These are phyloP conservation scores for Podaxis sp. DNA, from an alignment of 768 basidiomycete genomes.

Conservation along the genomic window DNA sequence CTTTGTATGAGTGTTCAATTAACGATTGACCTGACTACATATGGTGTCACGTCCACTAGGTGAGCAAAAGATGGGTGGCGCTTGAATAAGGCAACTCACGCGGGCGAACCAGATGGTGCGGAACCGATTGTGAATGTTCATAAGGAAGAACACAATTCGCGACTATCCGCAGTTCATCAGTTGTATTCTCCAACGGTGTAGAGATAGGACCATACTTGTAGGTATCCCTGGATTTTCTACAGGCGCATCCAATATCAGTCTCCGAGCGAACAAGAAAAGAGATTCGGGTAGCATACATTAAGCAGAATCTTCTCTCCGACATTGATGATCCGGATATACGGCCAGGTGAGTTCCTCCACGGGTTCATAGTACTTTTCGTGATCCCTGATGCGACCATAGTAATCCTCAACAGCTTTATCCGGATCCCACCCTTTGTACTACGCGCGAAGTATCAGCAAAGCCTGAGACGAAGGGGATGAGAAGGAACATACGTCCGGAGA, in stretches of 20 bases:
- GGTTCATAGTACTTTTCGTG: slow-evolving; percentile 90
- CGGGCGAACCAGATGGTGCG: slow-evolving; percentile 96
- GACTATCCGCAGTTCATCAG: slow-evolving; percentile 45
- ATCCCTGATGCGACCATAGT: slow-evolving; percentile 81
- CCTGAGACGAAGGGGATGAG: not conserved
- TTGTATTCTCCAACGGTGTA: no score
- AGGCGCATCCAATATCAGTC: not conserved
- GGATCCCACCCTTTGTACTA: slow-evolving; percentile 94
- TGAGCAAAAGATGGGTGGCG: not conserved
- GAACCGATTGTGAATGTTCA: slow-evolving; percentile 97
- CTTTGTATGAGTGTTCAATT: slow-evolving; percentile 98
- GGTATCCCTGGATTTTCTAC: slow-evolving; percentile 83
- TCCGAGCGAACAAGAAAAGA: not conserved
- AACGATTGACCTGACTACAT: slow-evolving; percentile 92
- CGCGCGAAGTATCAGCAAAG: slow-evolving; percentile 3
- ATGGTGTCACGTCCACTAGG: not conserved
- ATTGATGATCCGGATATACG: slow-evolving; percentile 92
- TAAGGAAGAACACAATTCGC: slow-evolving; percentile 95
- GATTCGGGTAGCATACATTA: slow-evolving; percentile 51
- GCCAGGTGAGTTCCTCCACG: slow-evolving; percentile 86
- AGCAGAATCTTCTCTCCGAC: slow-evolving; percentile 96
- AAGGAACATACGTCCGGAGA: slow-evolving; percentile 81
- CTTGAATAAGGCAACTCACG: slow-evolving; percentile 40
- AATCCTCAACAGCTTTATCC: slow-evolving; percentile 88
- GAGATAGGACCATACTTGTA: slow-evolving; percentile 49